Conservation (phyloP, 805 yeast species). For the Wickerhamomyces silvicola region DNA sequence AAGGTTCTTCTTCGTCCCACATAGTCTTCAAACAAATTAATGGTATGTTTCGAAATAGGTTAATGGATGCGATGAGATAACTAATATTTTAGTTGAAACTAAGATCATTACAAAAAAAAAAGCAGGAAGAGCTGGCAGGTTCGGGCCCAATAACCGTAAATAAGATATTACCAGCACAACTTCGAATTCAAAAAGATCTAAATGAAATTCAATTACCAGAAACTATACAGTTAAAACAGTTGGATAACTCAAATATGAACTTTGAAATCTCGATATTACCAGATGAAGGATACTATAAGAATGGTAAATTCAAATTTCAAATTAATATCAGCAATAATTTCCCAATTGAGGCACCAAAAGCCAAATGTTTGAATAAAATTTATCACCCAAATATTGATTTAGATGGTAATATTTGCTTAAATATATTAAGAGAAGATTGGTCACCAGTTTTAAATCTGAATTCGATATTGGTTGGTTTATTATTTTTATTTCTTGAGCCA, state of each 20-base stretch:
- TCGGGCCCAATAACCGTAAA: constrained; percentile 1
- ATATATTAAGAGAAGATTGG: constrained; percentile 94
- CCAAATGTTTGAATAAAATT: constrained; percentile 60
- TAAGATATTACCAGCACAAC: constrained; percentile 54
- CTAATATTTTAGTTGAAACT: constrained; percentile 39
- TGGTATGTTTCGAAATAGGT: no score
- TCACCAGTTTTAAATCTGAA: constrained; percentile 83
- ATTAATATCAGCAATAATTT: constrained; percentile 62
- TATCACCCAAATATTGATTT: constrained; percentile 93
- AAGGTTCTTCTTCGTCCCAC: no score
- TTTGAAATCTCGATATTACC: constrained; percentile 57
- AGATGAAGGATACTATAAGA: constrained; percentile 62
- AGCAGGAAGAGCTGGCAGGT: constrained; percentile 37
- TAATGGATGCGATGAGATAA: neutral
- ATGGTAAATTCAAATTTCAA: constrained; percentile 67
- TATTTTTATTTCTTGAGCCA: constrained; percentile 83
- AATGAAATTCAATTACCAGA: constrained; percentile 61
- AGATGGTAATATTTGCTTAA: constrained; percentile 87
- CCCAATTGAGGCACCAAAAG: constrained; percentile 92
- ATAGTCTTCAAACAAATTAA: no score
- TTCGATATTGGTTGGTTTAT: constrained; percentile 75
- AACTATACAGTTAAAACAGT: constrained; percentile 45
- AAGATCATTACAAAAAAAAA: constrained; percentile 52
- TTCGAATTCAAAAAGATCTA: constrained; percentile 70
- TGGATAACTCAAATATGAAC: constrained; percentile 49